Evolutionary conservation across 2,329 filamentous ascomycete genomes (phyloP).

Genomic region (Aschersonia sp.): DNA sequence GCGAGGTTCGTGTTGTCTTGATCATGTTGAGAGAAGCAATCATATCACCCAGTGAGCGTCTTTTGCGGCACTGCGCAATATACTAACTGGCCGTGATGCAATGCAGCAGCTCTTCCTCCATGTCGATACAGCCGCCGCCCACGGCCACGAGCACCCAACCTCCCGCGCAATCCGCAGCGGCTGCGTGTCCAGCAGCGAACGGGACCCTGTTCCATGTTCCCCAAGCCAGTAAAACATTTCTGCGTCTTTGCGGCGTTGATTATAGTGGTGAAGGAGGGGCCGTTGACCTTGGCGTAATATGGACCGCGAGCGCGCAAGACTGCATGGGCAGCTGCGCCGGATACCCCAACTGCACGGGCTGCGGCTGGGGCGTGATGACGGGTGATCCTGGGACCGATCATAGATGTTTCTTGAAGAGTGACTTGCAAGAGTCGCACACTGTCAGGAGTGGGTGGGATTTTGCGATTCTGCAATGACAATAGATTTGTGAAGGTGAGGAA

Average conservation of each 20-base stretch:
- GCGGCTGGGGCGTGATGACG: constrained; percentile 27
- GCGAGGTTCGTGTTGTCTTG: constrained; percentile 2
- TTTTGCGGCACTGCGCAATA: too few species aligned
- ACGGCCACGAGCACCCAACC: neutral
- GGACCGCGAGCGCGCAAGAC: constrained; percentile 23
- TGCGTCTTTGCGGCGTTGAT: constrained; percentile 30
- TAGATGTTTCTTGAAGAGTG: constrained; percentile 28
- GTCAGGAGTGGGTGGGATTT: constrained; percentile 26
- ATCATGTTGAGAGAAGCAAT: too few species aligned
- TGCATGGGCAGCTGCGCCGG: constrained; percentile 30
- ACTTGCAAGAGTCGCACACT: constrained; percentile 16
- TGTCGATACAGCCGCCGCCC: too few species aligned
- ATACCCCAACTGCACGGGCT: constrained; percentile 23
- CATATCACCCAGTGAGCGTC: too few species aligned
- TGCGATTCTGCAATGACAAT: constrained; percentile 17
- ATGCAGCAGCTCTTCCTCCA: too few species aligned
- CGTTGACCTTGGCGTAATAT: constrained; percentile 18
- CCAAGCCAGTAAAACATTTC: constrained; percentile 23
- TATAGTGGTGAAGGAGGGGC: constrained; percentile 22
- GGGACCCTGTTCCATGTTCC: constrained; percentile 28
- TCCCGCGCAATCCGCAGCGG: constrained; percentile 3
- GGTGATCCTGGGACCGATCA: constrained; percentile 24
- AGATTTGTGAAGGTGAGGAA: constrained; percentile 2
- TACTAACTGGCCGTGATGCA: too few species aligned
- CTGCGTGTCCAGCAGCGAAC: constrained; percentile 27